Base-by-base conservation (phyloP, 2,329 filamentous ascomycete species). In the Fusarium nurragi region DNA sequence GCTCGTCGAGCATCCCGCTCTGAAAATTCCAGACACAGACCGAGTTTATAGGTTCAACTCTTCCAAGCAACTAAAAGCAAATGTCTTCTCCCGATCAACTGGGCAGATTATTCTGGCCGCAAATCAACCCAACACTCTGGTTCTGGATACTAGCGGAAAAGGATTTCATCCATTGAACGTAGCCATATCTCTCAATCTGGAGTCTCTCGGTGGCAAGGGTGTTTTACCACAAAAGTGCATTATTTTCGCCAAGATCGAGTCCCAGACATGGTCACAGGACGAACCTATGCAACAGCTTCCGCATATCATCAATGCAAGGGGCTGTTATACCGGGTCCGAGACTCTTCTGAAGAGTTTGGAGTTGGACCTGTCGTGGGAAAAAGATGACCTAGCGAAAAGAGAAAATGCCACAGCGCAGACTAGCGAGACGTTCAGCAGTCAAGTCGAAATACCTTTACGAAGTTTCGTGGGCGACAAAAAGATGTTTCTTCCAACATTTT, bases 271-370 rank as follows among this genome's bases (percentile, higher is more conserved):
- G 55, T 59, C 55, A 43, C 53, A 59, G 2, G 55, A 59, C 21
- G 30, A 51, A 18, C 54, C 55, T n/a, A 59, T 59, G 54, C 55
- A 59, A 34, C 54, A 59, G 7, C 11, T 34, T 5, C 55, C 55
- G 7, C 43, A 58, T 5, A 58, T 59, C 8, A 16, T 18, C 16
- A 22, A 34, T 3, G 37, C 53, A 4, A 51, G n/a, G 14, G 53
- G 51, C 25, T 51, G 37, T 5, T 59, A 59, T 0, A 51, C 19
- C 5, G 21, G 37, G 8, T 44, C 53, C 8, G 55, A 58, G 21
- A 28, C 22, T 18, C 4, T 59, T 3, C 16, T 58, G 4, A 44
- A 51, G 13, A 59, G 51, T 9, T 4, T 6, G 2, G 55, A 51
- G 8, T 18, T 58, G 2, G 11, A 36, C 6, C 9, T 59, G 7